These are phyloP conservation scores for Erythrophleum ivorense DNA, from an alignment of 331 rosid species.

Conservation along the genomic window DNA sequence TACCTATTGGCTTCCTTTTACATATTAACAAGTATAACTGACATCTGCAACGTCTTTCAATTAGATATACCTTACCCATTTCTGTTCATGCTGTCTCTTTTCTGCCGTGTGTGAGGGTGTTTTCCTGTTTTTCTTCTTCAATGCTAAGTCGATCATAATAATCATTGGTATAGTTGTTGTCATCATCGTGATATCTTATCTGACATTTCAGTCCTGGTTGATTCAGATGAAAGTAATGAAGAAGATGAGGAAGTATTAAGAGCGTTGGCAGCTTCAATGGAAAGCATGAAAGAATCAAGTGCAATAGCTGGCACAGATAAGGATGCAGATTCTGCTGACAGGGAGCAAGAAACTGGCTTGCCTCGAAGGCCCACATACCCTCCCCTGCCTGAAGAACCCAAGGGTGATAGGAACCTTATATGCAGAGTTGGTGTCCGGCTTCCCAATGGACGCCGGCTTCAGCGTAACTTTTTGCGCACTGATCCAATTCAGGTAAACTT, in stretches of 20 bases:
- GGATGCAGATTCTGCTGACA: conserved; percentile 43
- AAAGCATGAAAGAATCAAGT: conserved; percentile 59
- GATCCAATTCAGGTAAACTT: conserved; percentile 82
- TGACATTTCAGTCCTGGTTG: conserved; percentile 37
- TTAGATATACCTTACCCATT: conserved; percentile 19
- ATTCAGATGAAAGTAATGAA: conserved; percentile 60
- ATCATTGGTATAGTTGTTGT: conserved; percentile 19
- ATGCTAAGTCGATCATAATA: conserved; percentile 1
- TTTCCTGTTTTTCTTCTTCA: conserved; percentile 7
- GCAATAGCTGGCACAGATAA: conserved; percentile 44
- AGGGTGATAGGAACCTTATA: conserved; percentile 72
- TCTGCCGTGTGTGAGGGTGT: not conserved
- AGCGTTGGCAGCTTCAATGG: conserved; percentile 81
- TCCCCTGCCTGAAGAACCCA: conserved; percentile 87
- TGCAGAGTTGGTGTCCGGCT: conserved; percentile 92
- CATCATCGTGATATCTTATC: conserved; percentile 27
- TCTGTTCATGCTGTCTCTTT: conserved; percentile 19
- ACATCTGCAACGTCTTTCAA: not conserved
- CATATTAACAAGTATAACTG: conserved; percentile 22
- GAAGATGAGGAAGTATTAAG: conserved; percentile 73
- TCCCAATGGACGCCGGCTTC: conserved; percentile 88
- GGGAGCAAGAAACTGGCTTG: conserved; percentile 51
- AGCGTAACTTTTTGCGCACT: conserved; percentile 77
- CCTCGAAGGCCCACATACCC: conserved; percentile 63
- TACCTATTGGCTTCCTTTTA: not conserved